phyloP scores from a whole-genome alignment of 2,329 filamentous ascomycete genomes.

The Venturiaceae sp. region DNA sequence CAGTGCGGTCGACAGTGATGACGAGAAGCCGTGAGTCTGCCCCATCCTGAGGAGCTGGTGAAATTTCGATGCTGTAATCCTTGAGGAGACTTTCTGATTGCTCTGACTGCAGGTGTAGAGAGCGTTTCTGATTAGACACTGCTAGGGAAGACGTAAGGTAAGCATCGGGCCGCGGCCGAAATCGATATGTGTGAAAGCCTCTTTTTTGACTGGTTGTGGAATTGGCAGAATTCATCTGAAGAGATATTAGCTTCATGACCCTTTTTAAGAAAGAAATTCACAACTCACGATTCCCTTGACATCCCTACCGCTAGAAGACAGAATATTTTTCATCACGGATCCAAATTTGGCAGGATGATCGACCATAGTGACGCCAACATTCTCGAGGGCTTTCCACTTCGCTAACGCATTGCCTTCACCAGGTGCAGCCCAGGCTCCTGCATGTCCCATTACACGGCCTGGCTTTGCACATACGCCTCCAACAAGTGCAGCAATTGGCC shows the following conservation, averaged over 20 bases:
- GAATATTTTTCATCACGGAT: conserved; percentile 51
- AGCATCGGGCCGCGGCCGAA: conserved; percentile 9
- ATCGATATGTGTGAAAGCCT: conserved; percentile 29
- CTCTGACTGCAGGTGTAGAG: conserved; percentile 45
- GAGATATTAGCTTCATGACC: neutral
- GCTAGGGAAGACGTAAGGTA: neutral
- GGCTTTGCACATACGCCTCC: conserved; percentile 55
- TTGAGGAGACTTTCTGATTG: conserved; percentile 48
- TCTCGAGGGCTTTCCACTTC: conserved; percentile 59
- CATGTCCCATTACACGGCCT: conserved; percentile 67
- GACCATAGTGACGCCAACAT: conserved; percentile 59
- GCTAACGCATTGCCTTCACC: conserved; percentile 54
- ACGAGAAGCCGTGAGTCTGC: conserved; percentile 41
- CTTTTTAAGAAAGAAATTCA: neutral
- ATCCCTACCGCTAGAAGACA: conserved; percentile 30
- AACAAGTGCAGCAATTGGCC: conserved; percentile 63
- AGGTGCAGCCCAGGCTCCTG: conserved; percentile 60
- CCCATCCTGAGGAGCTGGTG: conserved; percentile 22
- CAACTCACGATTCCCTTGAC: conserved; percentile 27
- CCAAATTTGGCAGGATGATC: conserved; percentile 71
- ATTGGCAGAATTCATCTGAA: conserved; percentile 16
- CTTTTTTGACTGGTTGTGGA: conserved; percentile 38
- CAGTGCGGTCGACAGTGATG: conserved; percentile 55
- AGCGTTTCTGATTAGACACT: conserved; percentile 32
- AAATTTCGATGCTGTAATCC: conserved; percentile 37